Conservation (phyloP, 2,329 filamentous ascomycete genomes). For the Hypoxylon sp. region DNA sequence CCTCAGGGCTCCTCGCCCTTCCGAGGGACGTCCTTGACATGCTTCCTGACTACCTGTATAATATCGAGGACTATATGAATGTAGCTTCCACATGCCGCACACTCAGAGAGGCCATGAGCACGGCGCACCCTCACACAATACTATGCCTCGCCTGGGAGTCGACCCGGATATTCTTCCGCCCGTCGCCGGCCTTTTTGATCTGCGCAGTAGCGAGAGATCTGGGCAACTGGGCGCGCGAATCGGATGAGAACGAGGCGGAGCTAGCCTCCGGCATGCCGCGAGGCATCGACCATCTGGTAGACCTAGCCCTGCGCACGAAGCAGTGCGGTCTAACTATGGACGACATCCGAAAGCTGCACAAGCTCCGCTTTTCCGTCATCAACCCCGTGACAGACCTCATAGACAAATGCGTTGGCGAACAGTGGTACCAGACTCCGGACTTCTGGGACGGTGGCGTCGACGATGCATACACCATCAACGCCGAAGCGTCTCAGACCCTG, state of each 20-base stretch:
- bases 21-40: conserved; percentile 35
- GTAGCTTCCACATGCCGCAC: conserved; percentile 36
- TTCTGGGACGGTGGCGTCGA: conserved; percentile 1
- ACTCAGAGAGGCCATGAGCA: conserved; percentile 22
- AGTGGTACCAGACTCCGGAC: neutral
- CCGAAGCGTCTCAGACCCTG: conserved; percentile 16
- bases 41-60: conserved; percentile 35
- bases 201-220: conserved; percentile 36
- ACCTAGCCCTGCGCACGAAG: conserved; percentile 29
- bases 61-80: conserved; percentile 42
- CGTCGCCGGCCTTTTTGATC: conserved; percentile 37
- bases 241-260: conserved; percentile 37
- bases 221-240: conserved; percentile 39
- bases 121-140: conserved; percentile 26
- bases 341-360: conserved; percentile 38
- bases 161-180: conserved; percentile 33
- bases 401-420: conserved; percentile 26
- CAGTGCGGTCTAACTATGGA: conserved; percentile 39
- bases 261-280: conserved; percentile 23
- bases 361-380: conserved; percentile 35
- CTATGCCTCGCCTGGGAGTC: conserved; percentile 33
- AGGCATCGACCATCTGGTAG: conserved; percentile 39
- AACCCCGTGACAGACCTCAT: conserved; percentile 37
- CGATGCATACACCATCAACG: neutral
- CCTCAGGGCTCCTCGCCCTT: conserved; percentile 27